These are phyloP conservation scores for Colletotrichum sp. DNA, from an alignment of 2,329 filamentous ascomycete genomes.

Conservation along the genomic window DNA sequence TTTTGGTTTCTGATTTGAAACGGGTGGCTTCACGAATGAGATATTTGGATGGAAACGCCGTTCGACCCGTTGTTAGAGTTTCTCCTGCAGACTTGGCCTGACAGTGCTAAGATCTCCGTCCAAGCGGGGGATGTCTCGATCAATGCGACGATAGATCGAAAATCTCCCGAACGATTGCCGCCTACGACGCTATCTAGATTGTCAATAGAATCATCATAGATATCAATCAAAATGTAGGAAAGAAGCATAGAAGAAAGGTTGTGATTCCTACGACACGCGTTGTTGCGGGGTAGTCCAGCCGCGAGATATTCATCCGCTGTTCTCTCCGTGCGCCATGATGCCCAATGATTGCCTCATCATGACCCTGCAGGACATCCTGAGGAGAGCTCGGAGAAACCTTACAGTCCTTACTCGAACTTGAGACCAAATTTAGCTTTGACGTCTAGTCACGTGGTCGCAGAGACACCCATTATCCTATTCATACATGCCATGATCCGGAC, in stretches of 20 bases:
- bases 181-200: background rate
- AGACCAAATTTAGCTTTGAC: conserved; percentile 17
- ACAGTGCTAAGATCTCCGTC: conserved; percentile 3
- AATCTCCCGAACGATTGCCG: background rate
- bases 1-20: conserved; percentile 16
- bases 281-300: background rate
- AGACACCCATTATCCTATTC: background rate
- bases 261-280: background rate
- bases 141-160: background rate
- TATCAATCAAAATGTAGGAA: background rate
- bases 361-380: background rate
- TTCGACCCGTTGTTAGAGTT: background rate
- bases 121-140: background rate
- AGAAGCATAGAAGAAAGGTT: background rate
- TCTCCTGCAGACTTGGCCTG: background rate
- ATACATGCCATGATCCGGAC: background rate
- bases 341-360: background rate
- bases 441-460: conserved; percentile 3
- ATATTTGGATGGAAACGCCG: background rate
- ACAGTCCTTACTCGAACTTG: conserved; percentile 3
- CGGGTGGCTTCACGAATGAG: background rate
- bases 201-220: background rate
- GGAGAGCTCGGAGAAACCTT: background rate
- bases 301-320: background rate
- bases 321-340: background rate